Evolutionary conservation across 345 rosid genomes (phyloP), one percentile per base, ranked within the genome.

Genomic region (Eucalyptus albens): DNA sequence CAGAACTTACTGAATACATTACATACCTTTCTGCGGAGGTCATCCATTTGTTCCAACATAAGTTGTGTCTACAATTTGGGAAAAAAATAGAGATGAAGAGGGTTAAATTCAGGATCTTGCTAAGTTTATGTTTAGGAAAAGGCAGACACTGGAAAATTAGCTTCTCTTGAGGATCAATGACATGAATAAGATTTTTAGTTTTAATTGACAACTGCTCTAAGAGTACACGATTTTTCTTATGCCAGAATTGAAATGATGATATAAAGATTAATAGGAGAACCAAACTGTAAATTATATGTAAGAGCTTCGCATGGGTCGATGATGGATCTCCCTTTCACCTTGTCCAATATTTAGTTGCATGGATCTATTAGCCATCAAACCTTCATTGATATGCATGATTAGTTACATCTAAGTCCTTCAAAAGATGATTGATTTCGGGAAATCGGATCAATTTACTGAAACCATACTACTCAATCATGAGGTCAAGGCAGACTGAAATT

Each of bases 41-140:
- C 96, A 89, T 97, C 99, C 97, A 97, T 94, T 91, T 97, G 96
- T 89, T 97, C 97, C 82, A 94, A 55, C 97, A 96, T 92, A 80
- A 96, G 92, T 93, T 95, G 97, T 24, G 96, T 94, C 99, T 69
- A 33, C 82, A 69, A 69, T 17, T 17, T 33, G 82, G 44, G 44
- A 95, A 83, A 69, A 69, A 89, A 45, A 51, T 50, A 21, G 31
- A 89, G 67, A 88, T 67, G 87, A 82, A 45, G 19, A 37, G 33
- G 7, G 8, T 37, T 31, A 27, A 60, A 87, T 56, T 60, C 31
- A 62, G 33, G 77, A 53, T 69, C 47, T 44, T 33, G 11, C 87
- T 24, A 50, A 86, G 82, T 33, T 69, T 45, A 85, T 24, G 53
- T 45, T 13, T 45, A 13, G 49, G 14, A 44, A 49, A 44, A 85